phyloP scores from a whole-genome alignment of 2,329 filamentous ascomycete genomes.

The Didymella arachidicola region DNA sequence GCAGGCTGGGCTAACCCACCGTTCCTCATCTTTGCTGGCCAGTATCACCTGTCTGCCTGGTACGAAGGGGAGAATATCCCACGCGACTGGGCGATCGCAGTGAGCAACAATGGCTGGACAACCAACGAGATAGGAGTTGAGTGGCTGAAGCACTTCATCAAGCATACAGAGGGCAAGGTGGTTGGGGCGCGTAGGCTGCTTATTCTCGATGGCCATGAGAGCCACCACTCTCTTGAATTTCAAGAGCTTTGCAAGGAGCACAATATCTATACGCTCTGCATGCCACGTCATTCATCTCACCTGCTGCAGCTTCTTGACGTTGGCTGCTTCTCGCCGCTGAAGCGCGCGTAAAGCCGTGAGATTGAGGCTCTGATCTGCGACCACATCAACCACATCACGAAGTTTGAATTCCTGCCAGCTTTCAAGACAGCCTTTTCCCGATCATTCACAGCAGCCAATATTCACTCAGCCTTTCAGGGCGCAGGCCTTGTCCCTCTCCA shows the following conservation, averaged over 20 bases:
- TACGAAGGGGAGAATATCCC: neutral
- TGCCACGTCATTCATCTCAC: slow-evolving; percentile 48
- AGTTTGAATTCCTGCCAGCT: too few species aligned
- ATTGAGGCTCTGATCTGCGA: slow-evolving; percentile 38
- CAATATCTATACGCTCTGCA: too few species aligned
- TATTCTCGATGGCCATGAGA: slow-evolving; percentile 31
- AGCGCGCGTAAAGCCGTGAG: slow-evolving; percentile 40
- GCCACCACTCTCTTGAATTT: too few species aligned
- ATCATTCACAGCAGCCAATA: too few species aligned
- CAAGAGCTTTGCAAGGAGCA: too few species aligned
- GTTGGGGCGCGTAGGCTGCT: slow-evolving; percentile 11
- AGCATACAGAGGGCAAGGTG: slow-evolving; percentile 43
- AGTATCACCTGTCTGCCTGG: neutral
- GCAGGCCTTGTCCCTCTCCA: too few species aligned
- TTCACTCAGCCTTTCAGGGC: too few species aligned
- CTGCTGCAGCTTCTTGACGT: slow-evolving; percentile 53
- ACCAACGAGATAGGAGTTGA: slow-evolving; percentile 40
- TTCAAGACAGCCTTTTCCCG: too few species aligned
- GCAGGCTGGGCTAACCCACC: neutral
- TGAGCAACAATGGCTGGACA: slow-evolving; percentile 25
- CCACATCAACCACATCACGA: slow-evolving; percentile 43
- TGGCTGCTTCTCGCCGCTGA: slow-evolving; percentile 48
- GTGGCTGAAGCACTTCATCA: neutral
- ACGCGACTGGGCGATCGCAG: neutral
- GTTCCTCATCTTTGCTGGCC: neutral